Evolutionary conservation across 768 basidiomycete genomes (phyloP).

Genomic region (Albatrellus ellisii): DNA sequence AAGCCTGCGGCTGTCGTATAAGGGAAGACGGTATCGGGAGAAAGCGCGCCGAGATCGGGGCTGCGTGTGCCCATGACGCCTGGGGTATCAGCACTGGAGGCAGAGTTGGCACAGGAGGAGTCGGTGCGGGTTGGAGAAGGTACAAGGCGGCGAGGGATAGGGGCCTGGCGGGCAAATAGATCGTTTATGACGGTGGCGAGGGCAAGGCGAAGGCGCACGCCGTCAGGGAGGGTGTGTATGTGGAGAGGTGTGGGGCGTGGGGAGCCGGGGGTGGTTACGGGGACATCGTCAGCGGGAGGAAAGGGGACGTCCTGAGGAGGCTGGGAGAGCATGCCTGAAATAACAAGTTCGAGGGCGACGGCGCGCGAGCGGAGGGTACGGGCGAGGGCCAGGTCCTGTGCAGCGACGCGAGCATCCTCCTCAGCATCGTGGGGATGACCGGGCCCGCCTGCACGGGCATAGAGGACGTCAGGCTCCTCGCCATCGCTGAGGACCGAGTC

Average conservation of each 20-base stretch:
- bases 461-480: slow-evolving; percentile 32
- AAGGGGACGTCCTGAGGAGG: slow-evolving; percentile 51
- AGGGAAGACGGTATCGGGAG: neutral
- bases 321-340: slow-evolving; percentile 69
- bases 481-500: slow-evolving; percentile 54
- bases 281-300: slow-evolving; percentile 42
- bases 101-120: slow-evolving; percentile 18
- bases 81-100: neutral
- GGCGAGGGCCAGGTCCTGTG: slow-evolving; percentile 52
- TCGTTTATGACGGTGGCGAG: slow-evolving; percentile 73
- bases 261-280: slow-evolving; percentile 23
- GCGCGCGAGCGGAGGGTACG: slow-evolving; percentile 55
- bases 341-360: slow-evolving; percentile 73
- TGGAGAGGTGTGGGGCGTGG: slow-evolving; percentile 19
- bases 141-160: slow-evolving; percentile 21
- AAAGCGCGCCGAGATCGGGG: slow-evolving; percentile 19
- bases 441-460: slow-evolving; percentile 38
- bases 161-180: slow-evolving; percentile 61
- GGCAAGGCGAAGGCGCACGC: slow-evolving; percentile 65
- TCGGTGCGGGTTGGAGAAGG: too few relatives aligned
- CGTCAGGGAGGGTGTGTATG: slow-evolving; percentile 63
- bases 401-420: slow-evolving; percentile 41
- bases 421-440: slow-evolving; percentile 37
- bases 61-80: slow-evolving; percentile 15
- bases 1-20: too few relatives aligned